phyloP scores from a whole-genome alignment of 2,329 filamentous ascomycete genomes.

The Xylariales sp. region DNA sequence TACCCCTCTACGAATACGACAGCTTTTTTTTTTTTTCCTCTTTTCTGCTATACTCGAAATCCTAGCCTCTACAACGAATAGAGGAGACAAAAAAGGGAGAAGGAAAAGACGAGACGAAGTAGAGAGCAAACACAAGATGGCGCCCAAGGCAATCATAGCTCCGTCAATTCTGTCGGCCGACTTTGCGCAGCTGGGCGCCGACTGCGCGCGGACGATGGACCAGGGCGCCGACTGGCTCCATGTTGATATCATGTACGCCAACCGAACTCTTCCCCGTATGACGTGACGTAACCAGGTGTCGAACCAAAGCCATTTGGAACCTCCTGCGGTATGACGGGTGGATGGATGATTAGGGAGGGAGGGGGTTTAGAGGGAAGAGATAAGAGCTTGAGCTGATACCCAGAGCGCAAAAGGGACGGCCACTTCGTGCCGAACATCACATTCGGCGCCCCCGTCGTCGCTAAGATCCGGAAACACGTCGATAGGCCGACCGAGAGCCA shows the following conservation, averaged over 20 bases:
- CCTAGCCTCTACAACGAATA: no score
- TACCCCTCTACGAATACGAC: neutral
- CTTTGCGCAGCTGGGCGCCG: slow-evolving; percentile 87
- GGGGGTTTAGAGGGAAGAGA: neutral
- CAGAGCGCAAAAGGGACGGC: slow-evolving; percentile 78
- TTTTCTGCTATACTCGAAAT: no score
- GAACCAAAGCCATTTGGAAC: neutral
- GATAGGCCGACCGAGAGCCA: slow-evolving; percentile 75
- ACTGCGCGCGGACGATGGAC: slow-evolving; percentile 86
- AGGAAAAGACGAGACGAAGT: neutral
- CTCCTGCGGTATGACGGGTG: no score
- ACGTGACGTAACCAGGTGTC: neutral
- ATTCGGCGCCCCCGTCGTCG: slow-evolving; percentile 93
- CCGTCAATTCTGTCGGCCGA: slow-evolving; percentile 98
- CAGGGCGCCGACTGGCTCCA: slow-evolving; percentile 93
- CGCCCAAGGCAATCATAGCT: slow-evolving; percentile 92
- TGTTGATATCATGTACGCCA: slow-evolving; percentile 83
- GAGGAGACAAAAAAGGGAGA: neutral
- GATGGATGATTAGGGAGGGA: neutral
- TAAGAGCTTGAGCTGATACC: slow-evolving; percentile 21
- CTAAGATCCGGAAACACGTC: slow-evolving; percentile 90
- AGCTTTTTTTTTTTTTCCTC: no score
- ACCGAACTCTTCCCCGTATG: slow-evolving; percentile 4
- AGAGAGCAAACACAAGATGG: slow-evolving; percentile 65
- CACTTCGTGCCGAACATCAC: slow-evolving; percentile 99